Base-by-base conservation (phyloP, 345 rosid species). In the Euclidium syriacum region DNA sequence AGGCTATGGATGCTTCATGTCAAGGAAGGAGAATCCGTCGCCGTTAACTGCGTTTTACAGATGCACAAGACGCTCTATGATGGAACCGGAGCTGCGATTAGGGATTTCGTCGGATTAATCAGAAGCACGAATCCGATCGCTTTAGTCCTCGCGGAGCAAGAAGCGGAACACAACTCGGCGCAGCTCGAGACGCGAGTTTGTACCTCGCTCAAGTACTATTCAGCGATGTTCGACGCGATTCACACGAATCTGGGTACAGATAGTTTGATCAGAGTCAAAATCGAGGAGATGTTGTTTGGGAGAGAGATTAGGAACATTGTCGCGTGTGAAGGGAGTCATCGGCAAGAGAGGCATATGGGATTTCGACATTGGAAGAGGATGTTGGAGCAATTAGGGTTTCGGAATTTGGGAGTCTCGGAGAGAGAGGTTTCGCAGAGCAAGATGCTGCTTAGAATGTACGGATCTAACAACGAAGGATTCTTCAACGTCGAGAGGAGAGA, bases 1-100 rank as follows among this genome's bases (percentile, higher is more conserved):
- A 83, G 99, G 73, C 67, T 94, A 65, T 94, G 99, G 99, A 94
- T 94, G 99, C 97, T 94, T 23, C 99, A 94, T 74, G 90, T 94
- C 64, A 94, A 87, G 79, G 99, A 87, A 71, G 83, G 78, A 14
- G 99, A 87, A 59, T 60, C 73, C 17, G 97, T 90, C 17, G 99
- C 88, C 1, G 82, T 90, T 17, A 94, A 87, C 65, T 90, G 99
- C 58, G 52, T 85, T 11, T 70, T 83, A 76, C 99, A 94, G 67
- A 71, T 94, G 80, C 99, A 94, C 68, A 90, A 84, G 83, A 86
- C 79, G 3, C 92, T 94, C 4, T 81, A 94, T 35, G 88, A 85
- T 33, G 72, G 70, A 6, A 80, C 71, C 7, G 92, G 95, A 62
- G 85, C 83, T 40, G 86, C 83, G 3, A 57, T 94, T 29, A 78